Evolutionary conservation across 2,329 filamentous ascomycete species (phyloP).

Genomic region (Elsinoe perseae): DNA sequence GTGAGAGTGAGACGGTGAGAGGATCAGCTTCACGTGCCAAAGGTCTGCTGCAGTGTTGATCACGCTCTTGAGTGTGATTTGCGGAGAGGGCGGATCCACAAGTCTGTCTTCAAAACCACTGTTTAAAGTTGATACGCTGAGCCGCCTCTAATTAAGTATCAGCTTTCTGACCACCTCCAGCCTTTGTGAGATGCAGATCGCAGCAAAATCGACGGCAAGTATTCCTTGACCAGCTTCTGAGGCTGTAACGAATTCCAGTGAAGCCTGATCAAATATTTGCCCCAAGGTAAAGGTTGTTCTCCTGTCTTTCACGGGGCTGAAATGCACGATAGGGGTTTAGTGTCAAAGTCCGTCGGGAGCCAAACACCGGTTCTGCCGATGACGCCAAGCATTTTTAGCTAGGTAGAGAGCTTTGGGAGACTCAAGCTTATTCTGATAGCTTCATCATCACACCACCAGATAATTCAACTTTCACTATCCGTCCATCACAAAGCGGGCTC

Average conservation of each 20-base stretch:
- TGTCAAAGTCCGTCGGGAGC: not conserved
- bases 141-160: not conserved
- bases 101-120: not conserved
- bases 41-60: slow-evolving; percentile 12
- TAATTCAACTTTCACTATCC: not conserved
- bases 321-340: not conserved
- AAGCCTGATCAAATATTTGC: not conserved
- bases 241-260: not conserved
- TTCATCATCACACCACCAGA: not conserved
- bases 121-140: not conserved
- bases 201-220: not conserved
- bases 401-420: not conserved
- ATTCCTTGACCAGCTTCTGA: not conserved
- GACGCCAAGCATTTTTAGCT: not conserved
- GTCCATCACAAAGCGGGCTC: too few relatives aligned
- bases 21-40: slow-evolving; percentile 6
- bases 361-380: not conserved
- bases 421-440: not conserved
- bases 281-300: slow-evolving; percentile 3
- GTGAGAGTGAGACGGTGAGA: slow-evolving; percentile 9
- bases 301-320: slow-evolving; percentile 9
- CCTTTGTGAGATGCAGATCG: not conserved
- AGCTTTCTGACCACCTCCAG: not conserved
- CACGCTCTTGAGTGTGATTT: not conserved
- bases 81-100: not conserved